Base-by-base conservation (phyloP, 2,329 filamentous ascomycete genomes). In the Niveomyces coronatus region DNA sequence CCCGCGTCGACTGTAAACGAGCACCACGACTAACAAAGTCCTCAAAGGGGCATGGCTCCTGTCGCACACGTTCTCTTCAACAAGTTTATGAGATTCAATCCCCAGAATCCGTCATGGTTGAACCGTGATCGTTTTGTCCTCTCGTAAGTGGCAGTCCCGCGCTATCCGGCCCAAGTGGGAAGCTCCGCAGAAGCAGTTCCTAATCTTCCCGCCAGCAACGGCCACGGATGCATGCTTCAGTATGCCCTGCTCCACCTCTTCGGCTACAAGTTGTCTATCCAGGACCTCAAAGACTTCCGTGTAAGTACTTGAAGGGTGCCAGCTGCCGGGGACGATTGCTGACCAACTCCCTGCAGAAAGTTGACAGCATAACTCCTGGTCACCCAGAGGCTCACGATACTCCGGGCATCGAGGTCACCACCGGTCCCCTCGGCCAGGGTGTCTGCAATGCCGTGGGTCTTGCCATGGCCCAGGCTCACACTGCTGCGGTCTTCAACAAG, bases 31-130 rank as follows among this genome's bases (percentile, higher is more conserved):
- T 67, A 49, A 67, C 53, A 4, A 17, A 44, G 35, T 47, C 13
- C 20, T 34, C 46, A 14, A 45, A 79, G 75, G 76, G 76, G 76
- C 61, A 77, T 96, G 85, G 91, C 91, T 58, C 89, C 91, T 46
- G 79, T 88, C 58, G 82, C 91, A 64, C 91, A 96, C 75, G 86
- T 96, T 57, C 79, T 98, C 49, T 98, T 85, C 73, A 94, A 94
- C 79, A 93, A 91, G 67, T 93, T 95, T 76, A 86, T 98, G 86
- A 93, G 70, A 64, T 98, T 95, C 78, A 98, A 96, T 82, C 91
- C 91, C 56, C 93, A 95, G 82, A 95, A 94, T 78, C 85, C 91
- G 54, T 74, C 86, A 49, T 98, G 88, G 88, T 58, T 91, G 55
- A 96, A 96, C 79, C 82, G 91, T 59, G 91, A 98, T 69, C 84